Evolutionary conservation across 1,139 yeast species (phyloP), one percentile per base, ranked within the genome.

Genomic region (Protomyces arabidopsidicola): DNA sequence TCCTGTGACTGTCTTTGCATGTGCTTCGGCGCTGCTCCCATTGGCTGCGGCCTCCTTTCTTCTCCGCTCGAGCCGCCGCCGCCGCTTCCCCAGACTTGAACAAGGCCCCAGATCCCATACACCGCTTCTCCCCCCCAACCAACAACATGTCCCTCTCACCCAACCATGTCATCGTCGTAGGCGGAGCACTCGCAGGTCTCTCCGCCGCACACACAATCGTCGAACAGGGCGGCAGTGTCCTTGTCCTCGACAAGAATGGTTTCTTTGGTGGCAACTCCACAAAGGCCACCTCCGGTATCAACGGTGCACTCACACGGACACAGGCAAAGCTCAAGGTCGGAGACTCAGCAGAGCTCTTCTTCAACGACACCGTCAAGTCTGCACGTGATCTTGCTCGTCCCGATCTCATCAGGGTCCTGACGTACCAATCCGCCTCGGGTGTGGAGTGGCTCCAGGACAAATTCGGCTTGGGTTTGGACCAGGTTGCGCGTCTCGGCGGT

Each of bases 211-310:
- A 84, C 71, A 86, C 85, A 70, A 42, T 42, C 48, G 5, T 42
- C 48, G 48, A 42, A 20, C 48, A 42, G 14, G 22, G 55, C 48
- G 34, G 18, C 20, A 42, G 27, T 12, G 58, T 55, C 36, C 45
- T 63, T 60, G 39, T 45, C n/a, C 39, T 18, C 27, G 45, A 57
- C 35, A 38, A 36, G 16, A 50, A 50, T 36, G 53, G 60, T 14
- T 82, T 82, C 69, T 76, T 86, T 51, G 88, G 91, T 65, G 95
- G 95, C 3, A 88, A 87, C 71, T 85, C 91, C 48, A 85, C 88
- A 34, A 86, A 87, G 73, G 95, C 95, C 1, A 86, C 91, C 0
- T 84, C 89, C 22, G 95, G 96, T 27, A 88, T 88, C 69, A 88
- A 87, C 73, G 96, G 93, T 20, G 84, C 89, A 0, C 76, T 80